These are phyloP conservation scores for Posidonia australis DNA, from an alignment of 106 monocot genomes.

Conservation along the genomic window DNA sequence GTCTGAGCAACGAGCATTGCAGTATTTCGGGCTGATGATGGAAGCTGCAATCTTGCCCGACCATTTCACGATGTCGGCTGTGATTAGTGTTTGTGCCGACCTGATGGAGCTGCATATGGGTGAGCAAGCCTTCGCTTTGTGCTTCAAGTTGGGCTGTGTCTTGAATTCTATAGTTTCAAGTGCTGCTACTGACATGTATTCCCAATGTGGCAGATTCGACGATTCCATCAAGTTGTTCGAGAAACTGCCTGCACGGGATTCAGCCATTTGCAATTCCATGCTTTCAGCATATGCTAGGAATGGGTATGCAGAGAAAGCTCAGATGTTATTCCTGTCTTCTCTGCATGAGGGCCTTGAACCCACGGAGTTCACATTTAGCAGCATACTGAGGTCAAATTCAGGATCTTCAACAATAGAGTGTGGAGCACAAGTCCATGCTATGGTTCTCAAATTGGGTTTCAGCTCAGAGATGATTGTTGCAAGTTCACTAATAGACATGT, in stretches of 20 bases:
- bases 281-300: conserved; percentile 24
- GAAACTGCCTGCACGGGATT: conserved; percentile 31
- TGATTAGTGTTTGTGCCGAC: conserved; percentile 33
- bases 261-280: conserved; percentile 32
- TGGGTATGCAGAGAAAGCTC: conserved; percentile 29
- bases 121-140: conserved; percentile 56
- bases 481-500: conserved; percentile 55
- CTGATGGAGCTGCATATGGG: conserved; percentile 34
- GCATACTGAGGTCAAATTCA: conserved; percentile 43
- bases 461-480: conserved; percentile 40
- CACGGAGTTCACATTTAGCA: conserved; percentile 60
- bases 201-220: conserved; percentile 63
- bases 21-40: conserved; percentile 43
- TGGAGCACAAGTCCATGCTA: conserved; percentile 45
- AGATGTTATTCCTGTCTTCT: conserved; percentile 29
- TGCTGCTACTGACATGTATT: conserved; percentile 83
- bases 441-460: conserved; percentile 38
- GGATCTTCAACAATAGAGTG: conserved; percentile 30
- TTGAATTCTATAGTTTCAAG: conserved; percentile 73
- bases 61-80: conserved; percentile 46
- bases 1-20: conserved; percentile 10
- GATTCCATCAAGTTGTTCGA: conserved; percentile 41
- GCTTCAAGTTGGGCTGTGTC: conserved; percentile 54
- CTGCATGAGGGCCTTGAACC: conserved; percentile 26
- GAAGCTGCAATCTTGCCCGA: conserved; percentile 30